These are phyloP conservation scores for Linum trigynum DNA, from an alignment of 345 rosid species.

Conservation along the genomic window DNA sequence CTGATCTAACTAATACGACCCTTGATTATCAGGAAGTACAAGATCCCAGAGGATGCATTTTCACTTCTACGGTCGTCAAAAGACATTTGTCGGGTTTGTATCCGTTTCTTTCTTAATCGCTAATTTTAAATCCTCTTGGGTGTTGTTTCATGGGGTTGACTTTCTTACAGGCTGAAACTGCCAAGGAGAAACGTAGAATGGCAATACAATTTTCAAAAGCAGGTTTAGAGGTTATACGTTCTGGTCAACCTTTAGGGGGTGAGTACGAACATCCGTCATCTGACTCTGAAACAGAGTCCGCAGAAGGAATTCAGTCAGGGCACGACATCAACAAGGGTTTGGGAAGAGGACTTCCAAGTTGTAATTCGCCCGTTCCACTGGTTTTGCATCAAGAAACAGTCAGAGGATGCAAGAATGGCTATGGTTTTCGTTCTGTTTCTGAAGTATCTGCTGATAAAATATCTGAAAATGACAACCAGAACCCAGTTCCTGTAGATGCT, in stretches of 20 bases:
- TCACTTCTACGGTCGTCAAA: slow-evolving; percentile 58
- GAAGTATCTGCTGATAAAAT: slow-evolving; percentile 22
- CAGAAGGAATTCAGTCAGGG: not conserved
- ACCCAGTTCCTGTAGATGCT: slow-evolving; percentile 13
- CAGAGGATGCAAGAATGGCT: slow-evolving; percentile 12
- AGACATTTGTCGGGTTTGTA: slow-evolving; percentile 55
- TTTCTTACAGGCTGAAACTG: slow-evolving; percentile 44
- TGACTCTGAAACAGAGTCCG: slow-evolving; percentile 22
- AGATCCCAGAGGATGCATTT: slow-evolving; percentile 49
- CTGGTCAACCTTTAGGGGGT: slow-evolving; percentile 18
- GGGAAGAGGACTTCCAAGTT: slow-evolving; percentile 16
- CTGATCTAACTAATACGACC: not conserved
- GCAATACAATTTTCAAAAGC: slow-evolving; percentile 49
- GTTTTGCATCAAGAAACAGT: slow-evolving; percentile 13
- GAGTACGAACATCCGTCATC: slow-evolving; percentile 13
- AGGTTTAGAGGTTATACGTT: slow-evolving; percentile 34
- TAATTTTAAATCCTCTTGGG: not conserved
- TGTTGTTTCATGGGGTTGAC: slow-evolving; percentile 5
- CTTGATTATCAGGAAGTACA: slow-evolving; percentile 46
- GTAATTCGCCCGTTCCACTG: slow-evolving; percentile 9
- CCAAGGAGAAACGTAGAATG: slow-evolving; percentile 48
- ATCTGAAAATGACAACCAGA: slow-evolving; percentile 6
- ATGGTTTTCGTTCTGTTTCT: slow-evolving; percentile 15
- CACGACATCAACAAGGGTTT: slow-evolving; percentile 6
- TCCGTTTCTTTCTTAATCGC: slow-evolving; percentile 9